Base-by-base conservation (phyloP, 352 stramenopile genomes). In the Globisporangium heterothallicum region DNA sequence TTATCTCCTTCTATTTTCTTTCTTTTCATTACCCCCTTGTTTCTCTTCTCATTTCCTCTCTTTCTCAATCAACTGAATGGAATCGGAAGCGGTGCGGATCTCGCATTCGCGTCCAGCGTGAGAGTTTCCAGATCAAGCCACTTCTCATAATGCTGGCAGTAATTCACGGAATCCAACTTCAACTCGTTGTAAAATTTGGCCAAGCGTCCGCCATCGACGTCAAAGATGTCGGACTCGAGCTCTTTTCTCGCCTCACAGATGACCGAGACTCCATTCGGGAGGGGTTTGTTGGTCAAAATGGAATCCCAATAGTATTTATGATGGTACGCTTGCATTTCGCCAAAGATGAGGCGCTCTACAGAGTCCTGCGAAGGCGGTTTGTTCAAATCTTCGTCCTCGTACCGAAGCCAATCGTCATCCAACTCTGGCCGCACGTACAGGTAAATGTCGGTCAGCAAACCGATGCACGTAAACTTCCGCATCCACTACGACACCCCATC, bases 311-410 rank as follows among this genome's bases (percentile, higher is more conserved):
- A 92, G 43, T 88, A 72, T 48, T 90, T 90, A 66, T 90, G 74
- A 38, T 92, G 82, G 55, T 86, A 92, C n/a, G 78, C 74, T 56
- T 92, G 82, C 73, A 92, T 85, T 54, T 92, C 82, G 9, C 82
- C 82, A 60, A 88, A 86, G 61, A 90, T 61, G n/a, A 90, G 55
- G 7, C 77, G 74, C 53, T 92, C 78, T 18, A 86, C 64, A 8
- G 75, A 84, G 53, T 92, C 81, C 47, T 87, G 77, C 2, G 64
- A 76, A 19, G 73, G 64, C 13, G 72, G 73, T 44, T 88, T 88
- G 58, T 70, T 87, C 42, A 83, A 58, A 41, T 92, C 82, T 6
- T 92, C 82, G 42, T 92, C 78, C 51, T 92, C 82, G 56, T 85
- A 86, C 30, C 74, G 68, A 26, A 92, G 70, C 82, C 82, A 92